Evolutionary conservation across 2,329 filamentous ascomycete genomes (phyloP), one percentile per base, ranked within the genome.

Genomic region (Aspergillus carbonarius): DNA sequence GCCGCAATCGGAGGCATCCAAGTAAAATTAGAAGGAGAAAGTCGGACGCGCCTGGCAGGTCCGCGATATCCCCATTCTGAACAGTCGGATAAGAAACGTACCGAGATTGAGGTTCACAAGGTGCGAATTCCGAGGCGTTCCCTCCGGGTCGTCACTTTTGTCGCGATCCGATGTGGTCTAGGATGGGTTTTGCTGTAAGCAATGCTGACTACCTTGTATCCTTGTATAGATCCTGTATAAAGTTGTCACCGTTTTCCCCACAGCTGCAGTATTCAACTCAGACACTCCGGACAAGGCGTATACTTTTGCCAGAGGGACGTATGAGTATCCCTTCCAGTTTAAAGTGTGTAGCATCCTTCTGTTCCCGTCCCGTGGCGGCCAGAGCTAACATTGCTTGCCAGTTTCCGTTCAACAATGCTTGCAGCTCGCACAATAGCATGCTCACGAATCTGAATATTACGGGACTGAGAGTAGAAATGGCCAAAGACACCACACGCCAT

Each of bases 401-500:
- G 79, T 74, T 81, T 46, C 79, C 79, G 0, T 81, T 81, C 69
- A 81, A 82, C 62, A 81, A 80, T 72, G 71, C 79, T 40, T 82
- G 79, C 68, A 74, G 68, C 57, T 70, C 70, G 49, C 74, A 76
- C 42, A 79, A 78, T 53, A 78, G 72, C 62, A 70, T 79, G 70
- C 70, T 79, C 59, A 77, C 77, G 51, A 79, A 80, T 59, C 67
- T 81, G 57, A 79, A 76, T 59, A 73, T 80, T 52, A 74, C 71
- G 10, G 77, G 78, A 20, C 63, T 81, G 56, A 77, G 75, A 58
- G 68, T 81, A 4, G 78, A 81, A 59, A 73, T 80, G 63, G 75
- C 75, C 23, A 73, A 73, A 52, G 77, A 79, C 59, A 74, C 70
- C 8, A 72, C 74, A 56, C 79, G 78, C 48, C 95, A 99, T 78